Evolutionary conservation across 345 rosid species (phyloP).

Genomic region (Hibiscus trionum): DNA sequence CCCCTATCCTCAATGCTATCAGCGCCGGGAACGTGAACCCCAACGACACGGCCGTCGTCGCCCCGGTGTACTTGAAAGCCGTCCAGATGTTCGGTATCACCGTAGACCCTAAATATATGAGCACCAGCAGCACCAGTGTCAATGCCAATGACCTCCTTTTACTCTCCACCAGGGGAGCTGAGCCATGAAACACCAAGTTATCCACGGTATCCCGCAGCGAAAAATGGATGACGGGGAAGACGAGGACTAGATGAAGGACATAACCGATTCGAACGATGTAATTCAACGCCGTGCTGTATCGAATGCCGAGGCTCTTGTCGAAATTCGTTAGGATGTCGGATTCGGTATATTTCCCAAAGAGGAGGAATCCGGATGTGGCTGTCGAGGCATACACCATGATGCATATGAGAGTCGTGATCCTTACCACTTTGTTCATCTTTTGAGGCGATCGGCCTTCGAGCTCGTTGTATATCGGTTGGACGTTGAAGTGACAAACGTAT

Average conservation of each 20-base stretch:
- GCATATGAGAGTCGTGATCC: conserved; percentile 68
- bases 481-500: conserved; percentile 83
- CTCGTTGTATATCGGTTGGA: conserved; percentile 90
- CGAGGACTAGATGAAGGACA: conserved; percentile 82
- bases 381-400: conserved; percentile 59
- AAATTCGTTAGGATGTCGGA: conserved; percentile 78
- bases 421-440: conserved; percentile 81
- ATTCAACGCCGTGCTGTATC: conserved; percentile 67
- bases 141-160: conserved; percentile 65
- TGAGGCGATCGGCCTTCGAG: conserved; percentile 63
- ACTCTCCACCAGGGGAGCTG: conserved; percentile 67
- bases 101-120: conserved; percentile 72
- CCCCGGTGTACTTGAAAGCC: conserved; percentile 93
- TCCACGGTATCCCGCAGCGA: conserved; percentile 78
- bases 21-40: conserved; percentile 90
- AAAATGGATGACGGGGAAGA: conserved; percentile 92
- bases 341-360: conserved; percentile 77
- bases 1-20: conserved; percentile 51
- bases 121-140: conserved; percentile 45
- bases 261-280: conserved; percentile 82
- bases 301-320: conserved; percentile 72
- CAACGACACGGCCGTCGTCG: conserved; percentile 87
- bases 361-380: conserved; percentile 73
- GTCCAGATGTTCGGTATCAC: conserved; percentile 95
- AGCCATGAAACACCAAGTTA: conserved; percentile 50